Evolutionary conservation across 805 yeast genomes (phyloP), one percentile per base, ranked within the genome.

Genomic region (Blastobotrys mokoenaii): DNA sequence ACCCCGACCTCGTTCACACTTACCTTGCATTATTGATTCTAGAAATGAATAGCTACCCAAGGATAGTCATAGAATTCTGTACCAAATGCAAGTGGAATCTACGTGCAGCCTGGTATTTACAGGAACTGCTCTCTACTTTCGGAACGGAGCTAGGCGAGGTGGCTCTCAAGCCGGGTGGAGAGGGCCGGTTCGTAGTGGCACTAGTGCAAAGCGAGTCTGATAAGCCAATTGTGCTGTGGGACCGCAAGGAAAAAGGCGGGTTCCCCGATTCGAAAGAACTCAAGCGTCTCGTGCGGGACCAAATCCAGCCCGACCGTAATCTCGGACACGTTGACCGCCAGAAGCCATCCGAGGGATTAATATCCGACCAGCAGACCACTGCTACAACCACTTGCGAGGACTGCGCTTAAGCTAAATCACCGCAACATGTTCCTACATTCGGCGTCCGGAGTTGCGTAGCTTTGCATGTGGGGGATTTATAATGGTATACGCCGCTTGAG

Each of bases 31-130:
- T n/a, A n/a, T 22, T 22, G 8, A 22, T 22, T 5, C 8, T 22
- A 22, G 27, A 22, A 18, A 42, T 42, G 45, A 17, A 27, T 27
- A 48, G 50, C 27, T 78, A 70, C 47, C 93, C 94, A 2, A 67
- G 78, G 38, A 74, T 87, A 1, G 66, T 77, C 3, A 85, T 87
- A 36, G 72, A 76, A 52, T 87, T 81, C 64, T 87, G 96, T 59
- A 82, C 83, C 33, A 77, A 74, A 58, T 87, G 96, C 68, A 82
- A 83, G 56, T 87, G 96, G 96, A 83, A 84, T 55, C 73, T 85
- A 40, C 67, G 96, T 10, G 94, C 96, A 1, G 73, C 85, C 0
- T 88, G 96, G 96, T 85, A 85, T 54, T 67, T 79, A 29, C 95
- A 84, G 59, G 96, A 87, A 62, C 66, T 88, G 1, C 64, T 87